Conservation (phyloP, 2,329 filamentous ascomycete species). For the Paracoccidioides lutzii region DNA sequence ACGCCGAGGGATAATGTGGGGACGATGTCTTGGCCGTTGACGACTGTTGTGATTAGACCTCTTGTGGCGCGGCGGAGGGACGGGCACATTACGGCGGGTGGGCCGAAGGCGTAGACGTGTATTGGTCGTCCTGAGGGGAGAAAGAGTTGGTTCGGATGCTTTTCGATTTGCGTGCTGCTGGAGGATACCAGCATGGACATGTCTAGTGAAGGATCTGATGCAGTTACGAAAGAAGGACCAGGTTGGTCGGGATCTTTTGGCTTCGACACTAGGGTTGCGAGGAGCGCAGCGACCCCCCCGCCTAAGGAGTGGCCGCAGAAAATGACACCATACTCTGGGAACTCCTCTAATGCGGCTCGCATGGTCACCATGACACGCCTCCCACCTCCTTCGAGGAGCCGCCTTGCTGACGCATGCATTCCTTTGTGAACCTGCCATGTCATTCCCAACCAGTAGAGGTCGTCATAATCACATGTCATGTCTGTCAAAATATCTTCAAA, state of each 20-base stretch:
- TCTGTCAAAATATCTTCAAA: slow-evolving; percentile 63
- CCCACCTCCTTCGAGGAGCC: slow-evolving; percentile 54
- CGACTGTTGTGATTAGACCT: slow-evolving; percentile 60
- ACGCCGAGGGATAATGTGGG: slow-evolving; percentile 61
- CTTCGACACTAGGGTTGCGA: slow-evolving; percentile 59
- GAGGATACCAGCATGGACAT: slow-evolving; percentile 28
- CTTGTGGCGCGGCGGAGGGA: slow-evolving; percentile 56
- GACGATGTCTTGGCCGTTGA: slow-evolving; percentile 62
- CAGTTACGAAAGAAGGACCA: slow-evolving; percentile 51
- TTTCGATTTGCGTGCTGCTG: slow-evolving; percentile 8
- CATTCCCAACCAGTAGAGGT: slow-evolving; percentile 47
- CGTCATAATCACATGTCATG: slow-evolving; percentile 55
- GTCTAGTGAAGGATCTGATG: slow-evolving; percentile 26
- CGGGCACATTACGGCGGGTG: slow-evolving; percentile 59
- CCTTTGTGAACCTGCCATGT: slow-evolving; percentile 61
- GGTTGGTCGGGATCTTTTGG: slow-evolving; percentile 35
- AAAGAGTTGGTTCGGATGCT: slow-evolving; percentile 25
- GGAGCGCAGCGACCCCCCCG: slow-evolving; percentile 55
- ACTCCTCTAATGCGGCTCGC: slow-evolving; percentile 51
- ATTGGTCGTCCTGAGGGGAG: slow-evolving; percentile 58
- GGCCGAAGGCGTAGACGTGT: slow-evolving; percentile 68
- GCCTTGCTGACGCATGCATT: slow-evolving; percentile 56
- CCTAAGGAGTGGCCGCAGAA: slow-evolving; percentile 58
- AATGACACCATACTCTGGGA: slow-evolving; percentile 56
- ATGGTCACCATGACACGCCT: slow-evolving; percentile 54